These are phyloP conservation scores for Candida fluviatilis DNA, from an alignment of 805 yeast genomes.

Conservation along the genomic window DNA sequence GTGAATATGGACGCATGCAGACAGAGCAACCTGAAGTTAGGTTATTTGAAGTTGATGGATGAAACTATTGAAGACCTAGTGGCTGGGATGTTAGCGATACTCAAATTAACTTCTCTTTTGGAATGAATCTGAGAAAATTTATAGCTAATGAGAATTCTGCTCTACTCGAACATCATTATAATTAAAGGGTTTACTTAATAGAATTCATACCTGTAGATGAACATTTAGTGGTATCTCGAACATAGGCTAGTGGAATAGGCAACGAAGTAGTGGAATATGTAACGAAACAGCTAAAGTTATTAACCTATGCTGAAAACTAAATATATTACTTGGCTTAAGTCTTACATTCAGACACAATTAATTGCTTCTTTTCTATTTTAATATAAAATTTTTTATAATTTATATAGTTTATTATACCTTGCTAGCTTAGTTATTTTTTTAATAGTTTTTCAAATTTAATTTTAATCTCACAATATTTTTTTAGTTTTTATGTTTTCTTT, in stretches of 20 bases:
- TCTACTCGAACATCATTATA: not conserved
- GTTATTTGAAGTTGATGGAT: not conserved
- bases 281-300: too few species aligned
- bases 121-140: not conserved
- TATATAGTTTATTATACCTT: not conserved
- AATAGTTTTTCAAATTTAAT: not conserved
- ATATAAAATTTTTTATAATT: too few species aligned
- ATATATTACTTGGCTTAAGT: too few species aligned
- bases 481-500: conserved; percentile 42
- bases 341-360: too few species aligned
- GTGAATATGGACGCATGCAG: not conserved
- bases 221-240: too few species aligned
- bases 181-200: too few species aligned
- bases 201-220: too few species aligned
- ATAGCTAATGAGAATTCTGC: not conserved
- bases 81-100: not conserved
- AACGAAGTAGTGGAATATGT: too few species aligned
- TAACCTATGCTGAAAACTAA: too few species aligned
- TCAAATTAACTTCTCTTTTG: not conserved
- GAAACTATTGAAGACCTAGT: not conserved
- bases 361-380: not conserved
- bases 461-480: not conserved
- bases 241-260: too few species aligned
- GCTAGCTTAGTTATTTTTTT: not conserved
- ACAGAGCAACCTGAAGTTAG: not conserved